Evolutionary conservation across 2,329 filamentous ascomycete genomes (phyloP).

Genomic region (Aspergillus quadrilineatus): DNA sequence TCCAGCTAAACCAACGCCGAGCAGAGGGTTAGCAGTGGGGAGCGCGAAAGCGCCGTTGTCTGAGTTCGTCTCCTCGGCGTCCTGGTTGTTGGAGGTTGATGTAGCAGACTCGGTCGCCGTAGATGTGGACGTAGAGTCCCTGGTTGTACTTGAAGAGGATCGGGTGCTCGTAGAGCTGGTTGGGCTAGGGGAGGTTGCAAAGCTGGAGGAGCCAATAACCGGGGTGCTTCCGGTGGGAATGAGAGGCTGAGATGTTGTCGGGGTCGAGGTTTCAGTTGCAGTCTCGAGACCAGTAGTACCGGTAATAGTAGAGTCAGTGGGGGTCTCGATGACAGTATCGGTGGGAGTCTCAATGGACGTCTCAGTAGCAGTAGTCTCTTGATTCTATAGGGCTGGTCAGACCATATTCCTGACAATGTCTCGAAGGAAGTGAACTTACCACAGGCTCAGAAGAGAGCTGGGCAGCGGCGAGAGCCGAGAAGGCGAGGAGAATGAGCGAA

Average conservation of each 20-base stretch:
- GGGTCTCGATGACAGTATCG: constrained; percentile 15
- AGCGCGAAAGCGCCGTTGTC: constrained; percentile 33
- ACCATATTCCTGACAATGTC: constrained; percentile 3
- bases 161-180: neutral
- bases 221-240: constrained; percentile 5
- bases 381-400: constrained; percentile 32
- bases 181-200: constrained; percentile 9
- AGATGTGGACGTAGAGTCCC: constrained; percentile 19
- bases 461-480: constrained; percentile 45
- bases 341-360: constrained; percentile 24
- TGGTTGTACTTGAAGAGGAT: constrained; percentile 9
- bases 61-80: constrained; percentile 24
- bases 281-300: neutral
- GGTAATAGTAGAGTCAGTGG: constrained; percentile 2
- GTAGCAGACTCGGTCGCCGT: constrained; percentile 8
- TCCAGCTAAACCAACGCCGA: constrained; percentile 42
- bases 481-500: constrained; percentile 45
- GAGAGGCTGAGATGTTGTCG: constrained; percentile 9
- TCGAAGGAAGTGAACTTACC: constrained; percentile 18
- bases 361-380: constrained; percentile 23
- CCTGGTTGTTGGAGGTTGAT: constrained; percentile 11
- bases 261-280: neutral
- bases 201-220: constrained; percentile 1
- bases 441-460: constrained; percentile 29
- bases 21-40: constrained; percentile 38